A percentile compares a stretch with the other conserved stretches of the same genome.
phyloP scores from a whole-genome alignment of 1,284 basidiomycete genomes.

The Pseudozyma thailandica region DNA sequence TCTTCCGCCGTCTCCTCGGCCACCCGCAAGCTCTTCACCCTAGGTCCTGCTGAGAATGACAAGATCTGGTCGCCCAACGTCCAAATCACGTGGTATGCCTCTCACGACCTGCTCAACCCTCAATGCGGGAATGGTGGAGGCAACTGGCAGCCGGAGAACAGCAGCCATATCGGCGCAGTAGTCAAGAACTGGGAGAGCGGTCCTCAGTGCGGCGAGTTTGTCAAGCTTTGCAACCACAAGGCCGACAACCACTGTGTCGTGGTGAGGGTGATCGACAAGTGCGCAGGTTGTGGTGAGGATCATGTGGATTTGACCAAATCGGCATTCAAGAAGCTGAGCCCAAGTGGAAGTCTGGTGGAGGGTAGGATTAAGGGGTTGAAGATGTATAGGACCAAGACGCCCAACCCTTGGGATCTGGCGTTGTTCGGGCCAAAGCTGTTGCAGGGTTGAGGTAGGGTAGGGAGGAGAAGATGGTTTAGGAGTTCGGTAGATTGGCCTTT shows the following conservation, averaged over 20 bases:
- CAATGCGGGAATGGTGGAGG: slow-evolving; percentile 59
- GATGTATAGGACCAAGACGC: slow-evolving; percentile 49
- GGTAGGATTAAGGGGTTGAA: slow-evolving; percentile 55
- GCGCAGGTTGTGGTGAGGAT: slow-evolving; percentile 57
- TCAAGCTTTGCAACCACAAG: slow-evolving; percentile 61
- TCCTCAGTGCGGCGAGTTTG: slow-evolving; percentile 63
- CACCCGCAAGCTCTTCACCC: slow-evolving; percentile 29
- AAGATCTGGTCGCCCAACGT: slow-evolving; percentile 33
- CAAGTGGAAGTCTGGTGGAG: slow-evolving; percentile 52
- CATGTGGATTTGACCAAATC: slow-evolving; percentile 63
- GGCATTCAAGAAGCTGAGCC: slow-evolving; percentile 60
- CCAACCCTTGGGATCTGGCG: slow-evolving; percentile 58
- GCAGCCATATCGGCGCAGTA: slow-evolving; percentile 62
- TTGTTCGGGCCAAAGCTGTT: slow-evolving; percentile 59
- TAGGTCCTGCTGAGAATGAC: slow-evolving; percentile 28
- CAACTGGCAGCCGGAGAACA: slow-evolving; percentile 58
- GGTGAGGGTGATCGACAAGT: slow-evolving; percentile 64
- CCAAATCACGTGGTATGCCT: slow-evolving; percentile 64
- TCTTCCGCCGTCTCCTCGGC: background rate
- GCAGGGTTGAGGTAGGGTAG: slow-evolving; percentile 3
- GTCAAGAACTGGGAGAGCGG: slow-evolving; percentile 49
- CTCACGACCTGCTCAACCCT: slow-evolving; percentile 60
- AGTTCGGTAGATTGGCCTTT: background rate
- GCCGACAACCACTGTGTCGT: slow-evolving; percentile 41
- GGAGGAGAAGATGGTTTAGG: background rate